A percentile compares a stretch with the other conserved stretches of the same genome.
Conservation (phyloP, 345 rosid genomes). For the Cardamine resedifolia region DNA sequence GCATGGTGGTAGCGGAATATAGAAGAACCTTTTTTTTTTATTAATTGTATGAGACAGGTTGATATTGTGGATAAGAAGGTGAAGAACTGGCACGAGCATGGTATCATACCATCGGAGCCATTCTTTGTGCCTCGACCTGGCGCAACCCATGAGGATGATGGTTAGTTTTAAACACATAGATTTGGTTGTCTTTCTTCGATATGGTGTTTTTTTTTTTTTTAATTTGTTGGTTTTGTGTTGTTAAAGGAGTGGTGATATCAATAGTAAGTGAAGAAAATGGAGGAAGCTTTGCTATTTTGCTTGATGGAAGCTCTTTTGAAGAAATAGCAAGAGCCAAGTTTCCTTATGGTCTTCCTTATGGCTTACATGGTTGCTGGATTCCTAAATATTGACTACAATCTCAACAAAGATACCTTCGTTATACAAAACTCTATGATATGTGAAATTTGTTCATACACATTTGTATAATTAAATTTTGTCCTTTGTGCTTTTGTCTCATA, state of each 20-base stretch:
- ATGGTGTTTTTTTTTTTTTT: no score
- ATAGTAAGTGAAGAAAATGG: slow-evolving; percentile 79
- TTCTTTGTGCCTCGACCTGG: slow-evolving; percentile 87
- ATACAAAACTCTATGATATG: slow-evolving; percentile 14
- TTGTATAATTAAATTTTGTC: slow-evolving; percentile 27
- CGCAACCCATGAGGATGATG: slow-evolving; percentile 86
- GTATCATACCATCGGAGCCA: slow-evolving; percentile 90
- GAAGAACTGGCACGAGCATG: slow-evolving; percentile 78
- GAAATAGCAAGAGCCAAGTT: slow-evolving; percentile 94
- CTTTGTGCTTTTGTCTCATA: no score
- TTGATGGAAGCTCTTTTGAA: slow-evolving; percentile 80
- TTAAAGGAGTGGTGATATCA: slow-evolving; percentile 79
- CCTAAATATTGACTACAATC: slow-evolving; percentile 43
- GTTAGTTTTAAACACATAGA: slow-evolving; percentile 41
- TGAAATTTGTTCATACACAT: not conserved
- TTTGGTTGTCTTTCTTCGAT: not conserved
- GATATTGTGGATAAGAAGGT: slow-evolving; percentile 72
- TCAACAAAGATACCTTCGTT: slow-evolving; percentile 19
- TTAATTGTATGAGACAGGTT: slow-evolving; percentile 47
- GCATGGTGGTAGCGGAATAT: not conserved
- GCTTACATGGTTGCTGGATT: slow-evolving; percentile 96
- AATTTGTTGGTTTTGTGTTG: not conserved
- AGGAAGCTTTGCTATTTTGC: slow-evolving; percentile 71
- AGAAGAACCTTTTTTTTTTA: not conserved
- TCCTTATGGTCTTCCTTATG: slow-evolving; percentile 93